Conservation (phyloP, 1,284 basidiomycete genomes). For the Malassezia nana region DNA sequence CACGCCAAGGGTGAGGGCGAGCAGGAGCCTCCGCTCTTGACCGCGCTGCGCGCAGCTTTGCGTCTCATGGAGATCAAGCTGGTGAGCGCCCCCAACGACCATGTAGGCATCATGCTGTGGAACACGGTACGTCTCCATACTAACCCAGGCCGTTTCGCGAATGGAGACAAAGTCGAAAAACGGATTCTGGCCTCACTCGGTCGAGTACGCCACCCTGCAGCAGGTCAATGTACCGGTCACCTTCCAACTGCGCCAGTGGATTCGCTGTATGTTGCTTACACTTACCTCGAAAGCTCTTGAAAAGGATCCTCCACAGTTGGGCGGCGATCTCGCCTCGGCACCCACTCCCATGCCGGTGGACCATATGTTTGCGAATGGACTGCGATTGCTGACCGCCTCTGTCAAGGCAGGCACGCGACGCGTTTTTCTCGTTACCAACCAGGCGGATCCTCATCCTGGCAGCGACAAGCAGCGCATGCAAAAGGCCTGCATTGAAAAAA, state of each 20-base stretch:
- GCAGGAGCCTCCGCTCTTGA: conserved; percentile 48
- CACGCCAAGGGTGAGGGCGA: conserved; percentile 50
- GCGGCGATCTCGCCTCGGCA: conserved; percentile 29
- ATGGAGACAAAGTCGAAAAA: conserved; percentile 10
- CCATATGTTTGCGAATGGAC: conserved; percentile 57
- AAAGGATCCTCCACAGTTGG: not conserved
- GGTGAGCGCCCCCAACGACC: conserved; percentile 72
- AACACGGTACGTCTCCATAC: conserved; percentile 62
- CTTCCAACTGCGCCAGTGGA: conserved; percentile 48
- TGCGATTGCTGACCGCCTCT: conserved; percentile 57
- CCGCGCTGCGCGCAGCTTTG: conserved; percentile 68
- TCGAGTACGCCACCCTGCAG: conserved; percentile 57
- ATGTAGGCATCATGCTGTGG: conserved; percentile 77
- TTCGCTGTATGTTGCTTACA: conserved; percentile 56
- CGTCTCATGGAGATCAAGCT: conserved; percentile 81
- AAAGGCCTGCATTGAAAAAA: conserved; percentile 14
- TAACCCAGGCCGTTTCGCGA: conserved; percentile 4
- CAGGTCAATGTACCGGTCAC: conserved; percentile 64
- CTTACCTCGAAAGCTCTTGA: not conserved
- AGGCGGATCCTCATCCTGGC: conserved; percentile 58
- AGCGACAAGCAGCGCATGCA: conserved; percentile 6
- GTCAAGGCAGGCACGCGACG: conserved; percentile 78
- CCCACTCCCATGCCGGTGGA: conserved; percentile 54
- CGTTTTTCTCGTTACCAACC: conserved; percentile 83
- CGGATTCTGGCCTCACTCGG: conserved; percentile 37